Conservation (phyloP, 306 rosid species). For the Inga laurina region DNA sequence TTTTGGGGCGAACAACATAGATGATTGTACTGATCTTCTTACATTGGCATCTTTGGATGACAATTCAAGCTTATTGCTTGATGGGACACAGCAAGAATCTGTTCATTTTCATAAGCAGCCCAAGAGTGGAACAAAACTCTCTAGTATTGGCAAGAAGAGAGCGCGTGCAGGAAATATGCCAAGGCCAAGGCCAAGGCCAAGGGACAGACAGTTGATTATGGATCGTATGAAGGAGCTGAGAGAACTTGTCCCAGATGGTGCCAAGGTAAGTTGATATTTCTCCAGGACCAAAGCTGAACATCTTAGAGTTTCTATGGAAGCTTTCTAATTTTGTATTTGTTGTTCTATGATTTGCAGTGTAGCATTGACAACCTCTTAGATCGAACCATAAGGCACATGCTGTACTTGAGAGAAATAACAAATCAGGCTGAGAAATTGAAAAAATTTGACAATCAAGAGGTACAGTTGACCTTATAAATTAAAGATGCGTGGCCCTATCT, state of each 20-base stretch:
- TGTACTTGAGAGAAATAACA: constrained; percentile 60
- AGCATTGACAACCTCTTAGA: constrained; percentile 93
- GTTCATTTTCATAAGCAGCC: constrained; percentile 22
- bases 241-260: constrained; percentile 84
- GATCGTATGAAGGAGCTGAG: constrained; percentile 91
- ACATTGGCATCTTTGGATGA: constrained; percentile 46
- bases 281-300: background rate
- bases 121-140: constrained; percentile 40
- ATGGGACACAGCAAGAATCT: constrained; percentile 35
- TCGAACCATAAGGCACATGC: constrained; percentile 76
- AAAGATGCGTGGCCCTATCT: background rate
- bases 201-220: constrained; percentile 92
- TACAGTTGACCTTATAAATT: constrained; percentile 24
- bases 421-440: constrained; percentile 73
- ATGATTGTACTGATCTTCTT: constrained; percentile 26
- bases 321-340: background rate
- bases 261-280: constrained; percentile 52
- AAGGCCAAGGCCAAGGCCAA: constrained; percentile 76
- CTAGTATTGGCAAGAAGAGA: constrained; percentile 44
- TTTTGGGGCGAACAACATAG: constrained; percentile 28
- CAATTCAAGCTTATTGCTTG: constrained; percentile 38
- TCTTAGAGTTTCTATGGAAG: background rate
- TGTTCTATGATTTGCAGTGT: constrained; percentile 57
- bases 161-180: constrained; percentile 38
- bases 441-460: constrained; percentile 47